A percentile compares a stretch with the other conserved stretches of the same genome.
Conservation (phyloP, 768 basidiomycete genomes). For the Suillus discolor region DNA sequence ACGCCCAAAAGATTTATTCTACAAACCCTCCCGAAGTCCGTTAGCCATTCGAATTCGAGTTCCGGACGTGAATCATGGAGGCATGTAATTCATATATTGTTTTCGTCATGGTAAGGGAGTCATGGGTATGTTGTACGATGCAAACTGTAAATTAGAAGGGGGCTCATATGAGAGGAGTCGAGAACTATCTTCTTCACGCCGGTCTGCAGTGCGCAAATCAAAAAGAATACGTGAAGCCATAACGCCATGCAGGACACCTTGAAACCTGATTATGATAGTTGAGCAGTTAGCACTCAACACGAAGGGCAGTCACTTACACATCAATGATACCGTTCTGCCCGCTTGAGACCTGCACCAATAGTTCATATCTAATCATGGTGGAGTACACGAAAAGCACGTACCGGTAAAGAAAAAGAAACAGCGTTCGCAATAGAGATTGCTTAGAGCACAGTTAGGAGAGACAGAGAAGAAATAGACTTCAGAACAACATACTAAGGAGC, state of each 20-base stretch:
- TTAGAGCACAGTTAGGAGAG: not conserved
- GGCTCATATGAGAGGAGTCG: not conserved
- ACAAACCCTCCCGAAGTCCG: too few relatives aligned
- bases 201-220: constrained; percentile 9
- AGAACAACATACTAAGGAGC: constrained; percentile 8
- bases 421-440: constrained; percentile 12
- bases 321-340: constrained; percentile 14
- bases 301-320: constrained; percentile 10
- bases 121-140: constrained; percentile 2
- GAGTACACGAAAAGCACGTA: not conserved
- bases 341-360: not conserved
- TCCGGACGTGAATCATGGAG: not conserved
- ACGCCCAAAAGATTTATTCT: too few relatives aligned
- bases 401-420: constrained; percentile 15
- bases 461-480: not conserved
- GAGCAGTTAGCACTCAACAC: not conserved
- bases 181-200: not conserved
- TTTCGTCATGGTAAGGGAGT: not conserved
- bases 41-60: not conserved
- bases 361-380: not conserved
- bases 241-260: constrained; percentile 16
- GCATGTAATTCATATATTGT: constrained; percentile 1
- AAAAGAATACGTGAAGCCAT: constrained; percentile 19
- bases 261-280: constrained; percentile 7
- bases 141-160: constrained; percentile 9